Evolutionary conservation across 2,329 filamentous ascomycete genomes (phyloP).

Genomic region (Didymella sp.): DNA sequence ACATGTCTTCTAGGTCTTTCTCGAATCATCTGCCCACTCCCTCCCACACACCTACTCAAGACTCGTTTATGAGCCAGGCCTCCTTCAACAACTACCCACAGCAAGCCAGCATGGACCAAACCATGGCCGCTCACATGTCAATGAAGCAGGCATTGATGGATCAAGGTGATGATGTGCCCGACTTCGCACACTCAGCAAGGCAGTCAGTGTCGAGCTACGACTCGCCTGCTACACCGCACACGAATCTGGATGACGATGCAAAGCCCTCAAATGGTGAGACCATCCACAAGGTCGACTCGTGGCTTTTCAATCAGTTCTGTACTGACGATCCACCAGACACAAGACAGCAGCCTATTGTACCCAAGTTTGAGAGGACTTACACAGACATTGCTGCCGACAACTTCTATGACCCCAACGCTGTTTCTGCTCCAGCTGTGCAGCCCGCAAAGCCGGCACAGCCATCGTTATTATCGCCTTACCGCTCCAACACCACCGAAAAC

Average conservation of each 20-base stretch:
- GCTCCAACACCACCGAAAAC: constrained; percentile 54
- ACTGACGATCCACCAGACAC: constrained; percentile 65
- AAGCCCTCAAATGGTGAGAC: constrained; percentile 65
- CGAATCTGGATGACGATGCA: constrained; percentile 61
- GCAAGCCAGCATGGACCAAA: constrained; percentile 51
- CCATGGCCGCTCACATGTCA: constrained; percentile 62
- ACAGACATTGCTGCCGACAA: constrained; percentile 86
- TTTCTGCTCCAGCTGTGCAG: constrained; percentile 55
- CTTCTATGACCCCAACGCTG: constrained; percentile 77
- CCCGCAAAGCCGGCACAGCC: constrained; percentile 59
- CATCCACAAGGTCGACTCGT: constrained; percentile 48
- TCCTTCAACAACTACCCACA: constrained; percentile 57
- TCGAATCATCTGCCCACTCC: constrained; percentile 62
- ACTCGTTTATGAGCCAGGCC: constrained; percentile 56
- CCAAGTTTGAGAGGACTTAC: constrained; percentile 85
- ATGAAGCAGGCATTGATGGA: constrained; percentile 67
- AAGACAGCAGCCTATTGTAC: constrained; percentile 54
- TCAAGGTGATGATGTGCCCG: constrained; percentile 59
- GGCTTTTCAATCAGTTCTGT: constrained; percentile 72
- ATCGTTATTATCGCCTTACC: constrained; percentile 59
- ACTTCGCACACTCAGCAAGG: constrained; percentile 61
- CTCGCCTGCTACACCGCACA: constrained; percentile 68
- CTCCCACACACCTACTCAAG: constrained; percentile 62
- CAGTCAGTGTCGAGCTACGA: constrained; percentile 67
- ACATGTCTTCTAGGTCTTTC: constrained; percentile 52